These are phyloP conservation scores for Uronychia setigera DNA, from an alignment of 73 alveolate genomes.

Conservation along the genomic window DNA sequence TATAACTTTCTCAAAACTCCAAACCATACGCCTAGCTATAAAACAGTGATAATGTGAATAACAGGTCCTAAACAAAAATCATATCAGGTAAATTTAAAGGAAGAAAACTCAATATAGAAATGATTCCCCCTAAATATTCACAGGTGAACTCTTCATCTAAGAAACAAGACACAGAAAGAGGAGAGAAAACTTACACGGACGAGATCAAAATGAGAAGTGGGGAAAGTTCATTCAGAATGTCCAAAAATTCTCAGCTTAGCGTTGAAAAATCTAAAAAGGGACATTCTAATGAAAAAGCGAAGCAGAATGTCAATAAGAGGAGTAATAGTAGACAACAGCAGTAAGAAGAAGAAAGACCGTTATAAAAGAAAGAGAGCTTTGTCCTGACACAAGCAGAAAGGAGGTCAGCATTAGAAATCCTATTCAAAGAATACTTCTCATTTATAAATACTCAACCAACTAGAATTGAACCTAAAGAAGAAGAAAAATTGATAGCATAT, in stretches of 20 bases:
- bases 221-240: no score
- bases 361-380: background rate
- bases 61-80: background rate
- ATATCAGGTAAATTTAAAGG: background rate
- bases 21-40: no score
- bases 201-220: no score
- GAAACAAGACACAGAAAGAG: no score
- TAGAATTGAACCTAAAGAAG: background rate
- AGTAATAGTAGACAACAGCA: background rate
- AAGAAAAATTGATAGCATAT: background rate
- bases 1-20: no score
- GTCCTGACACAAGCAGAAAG: background rate
- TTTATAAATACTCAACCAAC: no score
- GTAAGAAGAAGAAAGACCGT: background rate
- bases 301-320: background rate
- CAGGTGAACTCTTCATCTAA: no score
- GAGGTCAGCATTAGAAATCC: background rate
- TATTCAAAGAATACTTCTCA: background rate
- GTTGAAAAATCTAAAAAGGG: no score
- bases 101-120: background rate
- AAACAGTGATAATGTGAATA: background rate
- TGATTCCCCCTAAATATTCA: no score
- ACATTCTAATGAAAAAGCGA: no score
- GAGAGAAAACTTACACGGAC: no score
- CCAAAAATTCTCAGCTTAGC: no score